Base-by-base conservation (phyloP, 768 basidiomycete genomes). In the Boletus edulis region DNA sequence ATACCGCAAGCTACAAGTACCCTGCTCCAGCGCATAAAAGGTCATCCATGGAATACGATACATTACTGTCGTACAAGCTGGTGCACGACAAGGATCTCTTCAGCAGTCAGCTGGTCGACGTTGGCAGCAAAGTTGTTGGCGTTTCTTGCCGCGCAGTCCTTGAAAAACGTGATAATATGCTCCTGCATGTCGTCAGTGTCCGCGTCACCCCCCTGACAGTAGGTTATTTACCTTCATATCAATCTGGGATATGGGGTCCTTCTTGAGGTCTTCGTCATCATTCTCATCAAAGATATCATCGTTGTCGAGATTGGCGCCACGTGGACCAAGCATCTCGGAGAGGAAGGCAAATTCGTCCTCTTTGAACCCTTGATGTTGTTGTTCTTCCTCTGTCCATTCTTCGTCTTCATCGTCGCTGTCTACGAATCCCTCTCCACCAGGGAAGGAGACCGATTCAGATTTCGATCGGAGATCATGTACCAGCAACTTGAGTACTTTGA, bases 361-460 rank as follows among this genome's bases (percentile, higher is more conserved):
- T 63, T 84, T 88, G 62, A 79, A 72, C 9, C 75, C 73, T 63
- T 83, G 80, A 46, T 82, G 74, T 34, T 80, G 69, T 46, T 80
- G 82, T 52, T 91, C 94, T 65, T 94, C 94, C 62, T 97, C 94
- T 11, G 83, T 81, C 96, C 96, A 98, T n/a, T 92, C 91, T 34
- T 92, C 92, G 59, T 94, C 89, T 79, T 82, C 89, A 65, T 94
- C 92, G 59, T 94, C 92, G 10, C 82, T 86, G 31, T 85, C 86
- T 12, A 84, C 75, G 29, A 88, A 82, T 38, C 77, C 74, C 12
- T 75, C 78, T n/a, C 76, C 79, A 1, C 81, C 82, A 49, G 81
- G 78, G 35, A 90, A 79, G 15, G 82, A 78, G 4, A 89, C 82
- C 0, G 84, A 75, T 60, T 94, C 91, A 15, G 89, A 89, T 44